Evolutionary conservation across 2,329 filamentous ascomycete species (phyloP).

Genomic region (Trichoderma semiorbis): DNA sequence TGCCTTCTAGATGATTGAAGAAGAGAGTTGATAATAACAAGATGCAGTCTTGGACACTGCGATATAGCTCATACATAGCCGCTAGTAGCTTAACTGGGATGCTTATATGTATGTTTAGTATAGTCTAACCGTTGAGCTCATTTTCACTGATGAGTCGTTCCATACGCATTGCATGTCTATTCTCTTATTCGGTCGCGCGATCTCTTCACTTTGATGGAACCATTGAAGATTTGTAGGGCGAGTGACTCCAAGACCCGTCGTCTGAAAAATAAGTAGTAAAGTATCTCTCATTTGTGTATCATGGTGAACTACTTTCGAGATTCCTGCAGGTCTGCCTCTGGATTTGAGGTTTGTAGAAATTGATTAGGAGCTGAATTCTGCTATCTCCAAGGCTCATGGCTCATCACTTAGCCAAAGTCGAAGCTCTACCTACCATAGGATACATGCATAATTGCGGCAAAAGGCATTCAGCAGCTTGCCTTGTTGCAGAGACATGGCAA

Average conservation of each 20-base stretch:
- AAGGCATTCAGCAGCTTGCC: not conserved
- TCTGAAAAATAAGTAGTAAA: not conserved
- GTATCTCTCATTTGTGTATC: not conserved
- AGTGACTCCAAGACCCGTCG: not conserved
- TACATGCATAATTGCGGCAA: not conserved
- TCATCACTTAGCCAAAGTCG: not conserved
- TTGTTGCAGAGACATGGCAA: not conserved
- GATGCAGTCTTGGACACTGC: not conserved
- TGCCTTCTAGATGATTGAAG: not conserved
- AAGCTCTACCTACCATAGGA: not conserved
- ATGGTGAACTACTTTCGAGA: too few species aligned
- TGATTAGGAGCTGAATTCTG: not conserved
- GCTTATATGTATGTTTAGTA: not conserved
- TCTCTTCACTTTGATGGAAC: not conserved
- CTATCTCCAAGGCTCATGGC: not conserved
- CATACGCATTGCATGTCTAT: fast-evolving
- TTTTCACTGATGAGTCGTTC: not conserved
- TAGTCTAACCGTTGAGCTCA: not conserved
- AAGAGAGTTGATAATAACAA: not conserved
- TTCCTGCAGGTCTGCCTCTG: not conserved
- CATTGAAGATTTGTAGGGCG: not conserved
- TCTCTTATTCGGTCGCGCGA: not conserved
- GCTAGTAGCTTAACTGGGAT: not conserved
- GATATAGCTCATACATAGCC: not conserved
- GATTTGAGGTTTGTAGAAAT: not conserved